Percentiles rank a stretch among this genome's conserved stretches.
Conservation (phyloP, 169 alveolate species). For the Eimeria falciformis region DNA sequence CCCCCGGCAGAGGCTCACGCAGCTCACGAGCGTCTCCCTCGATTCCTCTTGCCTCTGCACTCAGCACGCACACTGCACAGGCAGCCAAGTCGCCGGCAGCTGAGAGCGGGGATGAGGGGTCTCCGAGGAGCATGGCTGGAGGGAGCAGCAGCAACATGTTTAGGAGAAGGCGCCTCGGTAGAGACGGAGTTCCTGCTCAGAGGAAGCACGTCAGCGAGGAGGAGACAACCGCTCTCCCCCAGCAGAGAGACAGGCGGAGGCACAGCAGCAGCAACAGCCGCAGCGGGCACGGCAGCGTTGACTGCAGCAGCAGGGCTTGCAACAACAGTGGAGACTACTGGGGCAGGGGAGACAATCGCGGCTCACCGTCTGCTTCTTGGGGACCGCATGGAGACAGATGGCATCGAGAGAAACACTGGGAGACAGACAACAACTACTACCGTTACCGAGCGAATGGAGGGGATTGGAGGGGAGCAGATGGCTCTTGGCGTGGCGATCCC, state of each 20-base stretch:
- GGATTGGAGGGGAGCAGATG: neutral
- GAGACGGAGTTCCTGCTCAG: neutral
- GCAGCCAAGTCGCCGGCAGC: slow-evolving; percentile 2
- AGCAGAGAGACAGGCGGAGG: slow-evolving; percentile 19
- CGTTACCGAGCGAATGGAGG: neutral
- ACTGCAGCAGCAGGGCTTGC: neutral
- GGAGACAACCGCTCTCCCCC: neutral
- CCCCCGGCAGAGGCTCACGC: slow-evolving; percentile 11
- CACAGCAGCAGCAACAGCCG: slow-evolving; percentile 39
- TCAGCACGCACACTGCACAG: neutral
- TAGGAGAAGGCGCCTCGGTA: neutral
- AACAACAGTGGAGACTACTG: slow-evolving; percentile 19
- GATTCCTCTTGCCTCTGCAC: neutral
- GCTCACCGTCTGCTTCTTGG: neutral
- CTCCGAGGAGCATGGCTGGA: slow-evolving; percentile 5
- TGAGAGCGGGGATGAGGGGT: neutral
- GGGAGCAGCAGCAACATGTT: slow-evolving; percentile 52
- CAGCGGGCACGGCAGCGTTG: slow-evolving; percentile 14
- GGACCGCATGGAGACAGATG: neutral
- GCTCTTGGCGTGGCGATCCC: slow-evolving; percentile 5
- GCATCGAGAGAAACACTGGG: neutral
- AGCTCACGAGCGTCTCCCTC: neutral
- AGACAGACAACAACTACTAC: neutral
- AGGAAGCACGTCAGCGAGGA: slow-evolving; percentile 19
- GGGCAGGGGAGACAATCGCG: slow-evolving; percentile 11